These are phyloP conservation scores for Olyra latifolia DNA, from an alignment of 176 grass and related monocot species.

Conservation along the genomic window DNA sequence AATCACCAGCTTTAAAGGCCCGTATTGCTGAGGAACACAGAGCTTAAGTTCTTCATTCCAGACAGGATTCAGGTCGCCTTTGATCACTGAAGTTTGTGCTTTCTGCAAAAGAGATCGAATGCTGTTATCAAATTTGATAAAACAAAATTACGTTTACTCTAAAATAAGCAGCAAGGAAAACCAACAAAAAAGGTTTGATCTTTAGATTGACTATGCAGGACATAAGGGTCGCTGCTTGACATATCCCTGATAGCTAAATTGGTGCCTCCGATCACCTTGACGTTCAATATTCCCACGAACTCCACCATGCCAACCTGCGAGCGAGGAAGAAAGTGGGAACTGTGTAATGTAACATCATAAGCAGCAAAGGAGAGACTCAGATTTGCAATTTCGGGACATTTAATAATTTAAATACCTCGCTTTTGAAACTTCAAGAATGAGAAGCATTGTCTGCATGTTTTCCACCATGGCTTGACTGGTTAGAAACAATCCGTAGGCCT, in stretches of 20 bases:
- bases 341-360: neutral
- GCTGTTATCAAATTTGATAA: neutral
- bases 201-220: constrained; percentile 10
- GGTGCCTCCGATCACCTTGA: constrained; percentile 66
- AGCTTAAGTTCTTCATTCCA: constrained; percentile 88
- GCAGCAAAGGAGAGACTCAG: neutral
- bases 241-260: constrained; percentile 81
- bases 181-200: neutral
- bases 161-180: neutral
- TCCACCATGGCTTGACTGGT: constrained; percentile 13
- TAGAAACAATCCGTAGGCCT: constrained; percentile 68
- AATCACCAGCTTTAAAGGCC: constrained; percentile 65
- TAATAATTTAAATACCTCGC: constrained; percentile 11
- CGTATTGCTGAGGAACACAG: constrained; percentile 60
- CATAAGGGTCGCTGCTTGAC: constrained; percentile 75
- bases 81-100: constrained; percentile 62
- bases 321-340: neutral
- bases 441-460: constrained; percentile 29
- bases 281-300: constrained; percentile 73
- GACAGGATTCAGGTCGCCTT: constrained; percentile 70
- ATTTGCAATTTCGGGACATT: neutral
- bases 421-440: constrained; percentile 55
- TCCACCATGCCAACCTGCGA: constrained; percentile 53
- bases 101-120: constrained; percentile 35
- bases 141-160: neutral